Evolutionary conservation across 1,284 basidiomycete genomes (phyloP).

Genomic region (Apiotrichum siamense): DNA sequence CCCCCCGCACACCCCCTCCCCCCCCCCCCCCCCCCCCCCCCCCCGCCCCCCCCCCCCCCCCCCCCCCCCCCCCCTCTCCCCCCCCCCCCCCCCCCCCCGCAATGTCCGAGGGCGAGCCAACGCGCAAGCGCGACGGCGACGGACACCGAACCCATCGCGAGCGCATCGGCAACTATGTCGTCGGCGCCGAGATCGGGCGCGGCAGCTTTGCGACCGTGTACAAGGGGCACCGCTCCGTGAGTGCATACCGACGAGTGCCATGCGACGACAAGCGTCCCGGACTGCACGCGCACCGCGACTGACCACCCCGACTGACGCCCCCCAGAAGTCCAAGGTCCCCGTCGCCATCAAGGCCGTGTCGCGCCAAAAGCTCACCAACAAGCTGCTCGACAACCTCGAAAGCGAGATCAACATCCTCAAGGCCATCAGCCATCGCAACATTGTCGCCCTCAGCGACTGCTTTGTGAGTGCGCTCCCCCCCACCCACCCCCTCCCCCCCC

Average conservation of each 20-base stretch:
- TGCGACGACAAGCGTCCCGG: neutral
- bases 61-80: neutral
- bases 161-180: slow-evolving; percentile 51
- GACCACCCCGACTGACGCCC: too few relatives aligned
- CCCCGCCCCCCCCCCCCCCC: neutral
- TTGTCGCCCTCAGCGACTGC: slow-evolving; percentile 89
- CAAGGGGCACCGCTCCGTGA: slow-evolving; percentile 80
- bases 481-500: neutral
- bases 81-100: neutral
- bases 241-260: slow-evolving; percentile 31
- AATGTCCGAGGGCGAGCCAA: slow-evolving; percentile 14
- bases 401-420: slow-evolving; percentile 97
- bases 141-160: slow-evolving; percentile 20
- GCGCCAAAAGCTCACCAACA: slow-evolving; percentile 77
- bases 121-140: slow-evolving; percentile 17
- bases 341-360: slow-evolving; percentile 96
- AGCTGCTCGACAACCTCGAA: slow-evolving; percentile 93
- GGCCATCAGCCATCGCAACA: slow-evolving; percentile 83
- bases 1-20: neutral
- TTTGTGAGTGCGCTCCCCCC: slow-evolving; percentile 51
- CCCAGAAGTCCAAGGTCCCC: slow-evolving; percentile 66
- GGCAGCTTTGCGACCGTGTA: slow-evolving; percentile 97
- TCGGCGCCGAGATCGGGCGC: slow-evolving; percentile 54
- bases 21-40: neutral
- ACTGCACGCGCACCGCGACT: neutral